Evolutionary conservation across 2,329 filamentous ascomycete genomes (phyloP), one percentile per base, ranked within the genome.

Genomic region (Penicillium janthinellum): DNA sequence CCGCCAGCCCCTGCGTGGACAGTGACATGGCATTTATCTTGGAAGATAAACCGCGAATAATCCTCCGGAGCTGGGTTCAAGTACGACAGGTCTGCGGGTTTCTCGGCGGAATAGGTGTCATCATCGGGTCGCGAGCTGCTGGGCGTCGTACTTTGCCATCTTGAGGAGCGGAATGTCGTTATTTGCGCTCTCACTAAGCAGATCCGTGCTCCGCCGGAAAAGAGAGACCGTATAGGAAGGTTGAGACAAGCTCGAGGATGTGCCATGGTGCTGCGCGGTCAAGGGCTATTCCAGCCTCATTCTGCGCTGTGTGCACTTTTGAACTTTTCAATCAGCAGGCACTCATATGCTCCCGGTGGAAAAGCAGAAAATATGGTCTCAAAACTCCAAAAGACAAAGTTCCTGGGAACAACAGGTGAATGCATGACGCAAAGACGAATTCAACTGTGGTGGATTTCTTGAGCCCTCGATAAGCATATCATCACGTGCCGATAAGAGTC

Each of bases 31-130:
- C 93, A 93, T 73, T 91, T 90, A 78, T 99, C 95, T 57, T 91
- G 88, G 72, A 99, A 99, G 47, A 88, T 89, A 4, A 91, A 87
- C 35, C 88, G 82, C 15, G 90, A 85, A 77, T 96, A 98, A 75
- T 96, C 92, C 70, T 92, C 89, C 0, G 93, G 92, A 0, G 85
- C 73, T 2, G 94, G 94, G 73, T 96, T 90, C 20, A 97, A 84
- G 64, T 88, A 89, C 5, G 86, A 77, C 15, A 69, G 60, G 38
- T 71, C 69, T n/a, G 71, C 54, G 6, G 65, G 55, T 58, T 71
- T 62, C 38, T 64, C 54, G 11, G 57, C 15, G 8, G 60, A 25
- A n/a, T 61, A 15, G 17, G 60, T 25, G 17, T 54, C 52, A 15
- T 67, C 55, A 34, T 22, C 54, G 50, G 61, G 53, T 50, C 42